Conservation (phyloP, 345 rosid species). For the Sisymbrium altissimum region DNA sequence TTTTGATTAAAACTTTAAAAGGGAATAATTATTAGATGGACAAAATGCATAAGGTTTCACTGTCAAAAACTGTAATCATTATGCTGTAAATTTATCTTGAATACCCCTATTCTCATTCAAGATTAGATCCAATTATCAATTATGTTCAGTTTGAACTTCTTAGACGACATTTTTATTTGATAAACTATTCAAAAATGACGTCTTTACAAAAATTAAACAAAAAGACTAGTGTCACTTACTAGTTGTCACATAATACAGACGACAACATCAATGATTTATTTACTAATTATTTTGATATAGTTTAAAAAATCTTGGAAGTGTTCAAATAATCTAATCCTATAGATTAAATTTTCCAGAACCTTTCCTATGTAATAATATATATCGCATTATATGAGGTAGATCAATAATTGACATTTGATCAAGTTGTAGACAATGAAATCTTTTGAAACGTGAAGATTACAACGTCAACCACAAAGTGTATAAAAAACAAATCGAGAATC, state of each 20-base stretch:
- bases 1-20: background rate
- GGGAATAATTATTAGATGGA: background rate
- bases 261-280: background rate
- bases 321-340: background rate
- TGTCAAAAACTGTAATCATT: too few relatives aligned
- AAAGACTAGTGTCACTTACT: background rate
- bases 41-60: background rate
- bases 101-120: too few relatives aligned
- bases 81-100: too few relatives aligned
- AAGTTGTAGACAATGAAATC: conserved; percentile 7
- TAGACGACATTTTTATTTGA: background rate
- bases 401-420: background rate
- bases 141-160: background rate
- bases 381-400: background rate
- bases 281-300: background rate
- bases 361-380: background rate
- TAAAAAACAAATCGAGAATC: background rate
- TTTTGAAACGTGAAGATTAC: background rate
- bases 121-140: too few relatives aligned
- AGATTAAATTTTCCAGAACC: background rate
- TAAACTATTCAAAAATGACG: background rate
- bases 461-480: background rate
- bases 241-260: background rate
- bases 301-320: background rate
- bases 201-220: background rate